Base-by-base conservation (phyloP, 2,329 filamentous ascomycete species). In the Ophiocordyceps camponoti-saundersi region DNA sequence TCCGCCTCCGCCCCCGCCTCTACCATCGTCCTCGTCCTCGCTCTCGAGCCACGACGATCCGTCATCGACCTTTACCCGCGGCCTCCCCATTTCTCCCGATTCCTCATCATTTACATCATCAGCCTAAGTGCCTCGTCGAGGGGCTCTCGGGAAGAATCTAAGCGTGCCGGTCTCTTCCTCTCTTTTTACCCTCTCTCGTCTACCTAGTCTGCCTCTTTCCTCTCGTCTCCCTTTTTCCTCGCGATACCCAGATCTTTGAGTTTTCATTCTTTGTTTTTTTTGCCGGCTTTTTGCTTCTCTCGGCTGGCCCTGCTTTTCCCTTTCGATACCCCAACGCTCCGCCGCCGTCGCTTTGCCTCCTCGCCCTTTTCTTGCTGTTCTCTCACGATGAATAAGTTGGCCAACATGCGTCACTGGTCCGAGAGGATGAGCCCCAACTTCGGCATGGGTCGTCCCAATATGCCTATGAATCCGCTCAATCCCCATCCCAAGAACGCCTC, bases 321-420 rank as follows among this genome's bases (percentile, higher is more conserved):
- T n/a, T 48, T 49, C 46, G 52, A 52, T 56, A 53, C 52, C 51
- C 55, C 23, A 26, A 55, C n/a, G 20, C 40, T 42, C 36, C 21
- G 21, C 44, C 40, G 44, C 44, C 21, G 18, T 41, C 40, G 44
- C 44, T 39, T 16, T 43, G 15, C 20, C 15, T 26, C 43, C 22
- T 12, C 11, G 30, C 30, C 30, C 30, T 32, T 11, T 32, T 32
- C 30, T 15, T 12, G 15, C 36, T 30, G 23, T n/a, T 29, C 26
- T 49, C 50, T 48, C 72, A 79, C 58, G 60, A 82, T 82, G 78
- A 81, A 82, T 68, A 82, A 81, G 67, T 65, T 82, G 65, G 75
- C 76, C 63, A 80, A 79, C 60, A 80, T 82, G 77, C 76, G 78
- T 71, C 76, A 80, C 69, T 82, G 78, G 78, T 75, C 76, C 62